phyloP scores from a whole-genome alignment of 1,284 basidiomycete genomes.

The Puccinia horiana region DNA sequence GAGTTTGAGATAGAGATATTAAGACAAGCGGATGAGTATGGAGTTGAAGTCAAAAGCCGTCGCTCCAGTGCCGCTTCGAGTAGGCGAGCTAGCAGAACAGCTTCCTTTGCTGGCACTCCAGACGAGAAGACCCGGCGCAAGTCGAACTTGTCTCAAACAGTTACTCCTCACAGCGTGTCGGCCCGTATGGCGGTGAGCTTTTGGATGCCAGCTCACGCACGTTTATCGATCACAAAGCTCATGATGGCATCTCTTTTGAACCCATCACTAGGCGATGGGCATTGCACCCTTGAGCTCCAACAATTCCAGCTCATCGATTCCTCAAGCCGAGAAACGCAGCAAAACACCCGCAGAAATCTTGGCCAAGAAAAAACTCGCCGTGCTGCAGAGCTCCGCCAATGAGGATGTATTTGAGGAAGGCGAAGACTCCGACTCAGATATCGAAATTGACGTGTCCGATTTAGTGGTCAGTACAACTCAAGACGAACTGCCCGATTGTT shows the following conservation, averaged over 20 bases:
- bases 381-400: conserved; percentile 59
- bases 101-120: conserved; percentile 49
- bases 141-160: conserved; percentile 51
- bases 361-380: conserved; percentile 57
- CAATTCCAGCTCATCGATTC: conserved; percentile 54
- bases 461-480: conserved; percentile 63
- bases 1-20: conserved; percentile 72
- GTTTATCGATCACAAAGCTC: conserved; percentile 44
- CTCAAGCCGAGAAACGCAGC: background rate
- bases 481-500: background rate
- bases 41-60: conserved; percentile 54
- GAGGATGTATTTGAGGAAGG: conserved; percentile 63
- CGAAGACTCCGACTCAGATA: conserved; percentile 64
- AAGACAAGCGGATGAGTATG: conserved; percentile 71
- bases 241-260: conserved; percentile 61
- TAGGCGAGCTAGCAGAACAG: conserved; percentile 3
- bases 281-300: conserved; percentile 55
- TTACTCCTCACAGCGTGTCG: conserved; percentile 51
- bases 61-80: conserved; percentile 51
- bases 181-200: conserved; percentile 48
- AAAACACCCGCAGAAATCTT: conserved; percentile 55
- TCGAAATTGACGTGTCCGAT: conserved; percentile 52
- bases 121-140: conserved; percentile 36
- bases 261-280: conserved; percentile 37
- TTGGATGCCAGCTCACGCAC: background rate